These are phyloP conservation scores for Datisca glomerata DNA, from an alignment of 306 rosid species.

Conservation along the genomic window DNA sequence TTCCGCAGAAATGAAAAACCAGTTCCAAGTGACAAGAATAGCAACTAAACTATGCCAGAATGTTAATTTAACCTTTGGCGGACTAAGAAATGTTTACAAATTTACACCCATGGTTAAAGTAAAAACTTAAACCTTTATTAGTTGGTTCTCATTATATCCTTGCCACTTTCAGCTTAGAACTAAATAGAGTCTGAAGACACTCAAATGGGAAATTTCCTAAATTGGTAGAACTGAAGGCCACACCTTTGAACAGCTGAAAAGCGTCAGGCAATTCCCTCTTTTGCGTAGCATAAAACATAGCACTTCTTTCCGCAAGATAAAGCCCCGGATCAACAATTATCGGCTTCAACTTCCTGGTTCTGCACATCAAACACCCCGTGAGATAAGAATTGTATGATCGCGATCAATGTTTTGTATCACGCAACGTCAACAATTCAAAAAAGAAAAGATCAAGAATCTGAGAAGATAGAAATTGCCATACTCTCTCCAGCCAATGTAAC, in stretches of 20 bases:
- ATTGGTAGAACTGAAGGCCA: neutral
- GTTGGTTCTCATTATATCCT: constrained; percentile 1
- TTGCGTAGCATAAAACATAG: constrained; percentile 86
- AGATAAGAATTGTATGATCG: too few relatives aligned
- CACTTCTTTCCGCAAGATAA: constrained; percentile 73
- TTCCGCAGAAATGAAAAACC: too few relatives aligned
- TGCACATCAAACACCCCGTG: constrained; percentile 19
- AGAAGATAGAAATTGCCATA: constrained; percentile 24
- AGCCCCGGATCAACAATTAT: constrained; percentile 91
- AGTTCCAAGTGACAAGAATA: too few relatives aligned
- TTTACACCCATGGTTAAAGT: too few relatives aligned
- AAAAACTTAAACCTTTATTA: neutral
- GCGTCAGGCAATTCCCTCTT: constrained; percentile 83
- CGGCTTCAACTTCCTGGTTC: constrained; percentile 65
- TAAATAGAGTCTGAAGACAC: neutral
- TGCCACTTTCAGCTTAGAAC: neutral
- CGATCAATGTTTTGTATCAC: too few relatives aligned
- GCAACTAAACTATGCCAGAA: too few relatives aligned
- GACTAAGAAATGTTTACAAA: too few relatives aligned
- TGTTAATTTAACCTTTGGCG: too few relatives aligned
- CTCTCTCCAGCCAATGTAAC: constrained; percentile 98
- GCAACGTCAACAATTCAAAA: neutral
- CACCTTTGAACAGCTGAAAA: constrained; percentile 71
- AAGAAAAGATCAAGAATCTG: neutral
- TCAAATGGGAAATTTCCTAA: neutral